A percentile compares a stretch with the other conserved stretches of the same genome.
Evolutionary conservation across 2,329 filamentous ascomycete species (phyloP).

Genomic region (Nothophoma quercina): DNA sequence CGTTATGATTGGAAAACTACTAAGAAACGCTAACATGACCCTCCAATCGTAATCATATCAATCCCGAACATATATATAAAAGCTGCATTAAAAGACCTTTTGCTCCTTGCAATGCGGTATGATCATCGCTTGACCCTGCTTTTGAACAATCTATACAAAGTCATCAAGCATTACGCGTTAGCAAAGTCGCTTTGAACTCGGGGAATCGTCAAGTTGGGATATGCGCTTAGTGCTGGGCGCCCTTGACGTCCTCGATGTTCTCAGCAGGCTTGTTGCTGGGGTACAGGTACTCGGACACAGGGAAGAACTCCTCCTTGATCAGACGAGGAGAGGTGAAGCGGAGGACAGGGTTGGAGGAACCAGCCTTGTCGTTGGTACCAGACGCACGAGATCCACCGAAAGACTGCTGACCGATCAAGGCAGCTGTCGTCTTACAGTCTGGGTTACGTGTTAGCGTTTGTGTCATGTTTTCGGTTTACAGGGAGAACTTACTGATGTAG

Average conservation of each 20-base stretch:
- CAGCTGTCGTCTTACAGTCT: constrained; percentile 43
- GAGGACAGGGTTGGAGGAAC: constrained; percentile 58
- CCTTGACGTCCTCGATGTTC: constrained; percentile 8
- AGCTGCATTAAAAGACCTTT: constrained; percentile 1
- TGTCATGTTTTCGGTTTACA: too few species aligned
- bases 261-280: constrained; percentile 53
- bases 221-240: constrained; percentile 2
- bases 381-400: constrained; percentile 61
- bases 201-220: not conserved
- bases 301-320: constrained; percentile 63
- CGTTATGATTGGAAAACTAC: not conserved
- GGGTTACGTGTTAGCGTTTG: constrained; percentile 2
- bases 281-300: constrained; percentile 56
- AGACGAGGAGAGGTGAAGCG: constrained; percentile 62
- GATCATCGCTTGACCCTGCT: not conserved
- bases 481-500: constrained; percentile 67
- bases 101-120: constrained; percentile 11
- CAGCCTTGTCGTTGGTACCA: constrained; percentile 65
- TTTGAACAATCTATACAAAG: not conserved
- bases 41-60: not conserved
- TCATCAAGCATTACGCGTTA: not conserved
- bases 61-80: not conserved
- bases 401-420: constrained; percentile 56
- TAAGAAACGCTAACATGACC: not conserved
- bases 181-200: not conserved